phyloP scores from a whole-genome alignment of 805 yeast genomes.

The Kregervanrija delftensis region DNA sequence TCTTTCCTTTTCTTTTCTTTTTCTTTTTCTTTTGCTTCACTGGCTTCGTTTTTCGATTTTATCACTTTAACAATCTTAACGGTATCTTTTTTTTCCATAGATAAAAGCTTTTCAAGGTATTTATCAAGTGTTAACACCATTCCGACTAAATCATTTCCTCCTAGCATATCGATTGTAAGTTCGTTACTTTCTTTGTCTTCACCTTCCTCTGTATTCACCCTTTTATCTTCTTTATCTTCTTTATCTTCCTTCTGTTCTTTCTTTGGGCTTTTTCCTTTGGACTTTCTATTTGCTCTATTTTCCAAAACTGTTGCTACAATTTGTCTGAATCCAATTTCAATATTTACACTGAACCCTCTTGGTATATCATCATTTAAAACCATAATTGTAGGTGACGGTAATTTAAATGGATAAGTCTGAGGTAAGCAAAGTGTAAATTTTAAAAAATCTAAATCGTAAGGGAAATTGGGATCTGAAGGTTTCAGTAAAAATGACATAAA shows the following conservation, averaged over 20 bases:
- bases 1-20: conserved; percentile 5
- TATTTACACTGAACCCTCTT: conserved; percentile 55
- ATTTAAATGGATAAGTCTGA: conserved; percentile 40
- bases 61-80: conserved; percentile 45
- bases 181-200: conserved; percentile 17
- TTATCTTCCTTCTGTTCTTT: conserved; percentile 4
- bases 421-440: conserved; percentile 52
- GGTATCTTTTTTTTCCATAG: conserved; percentile 53
- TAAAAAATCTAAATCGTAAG: conserved; percentile 52
- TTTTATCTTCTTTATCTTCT: conserved; percentile 5
- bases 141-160: conserved; percentile 47
- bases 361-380: conserved; percentile 67
- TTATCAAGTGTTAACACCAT: conserved; percentile 49
- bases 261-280: conserved; percentile 10
- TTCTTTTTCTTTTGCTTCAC: background rate
- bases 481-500: conserved; percentile 38
- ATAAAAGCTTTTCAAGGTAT: conserved; percentile 51
- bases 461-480: conserved; percentile 71
- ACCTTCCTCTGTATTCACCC: conserved; percentile 12
- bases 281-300: conserved; percentile 20
- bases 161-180: conserved; percentile 27
- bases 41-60: conserved; percentile 11
- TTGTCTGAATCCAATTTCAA: conserved; percentile 56
- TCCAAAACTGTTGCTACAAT: conserved; percentile 36
- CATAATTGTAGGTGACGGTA: conserved; percentile 39